These are phyloP conservation scores for Amniculicola lignicola DNA, from an alignment of 495 filamentous ascomycete species.

Conservation along the genomic window DNA sequence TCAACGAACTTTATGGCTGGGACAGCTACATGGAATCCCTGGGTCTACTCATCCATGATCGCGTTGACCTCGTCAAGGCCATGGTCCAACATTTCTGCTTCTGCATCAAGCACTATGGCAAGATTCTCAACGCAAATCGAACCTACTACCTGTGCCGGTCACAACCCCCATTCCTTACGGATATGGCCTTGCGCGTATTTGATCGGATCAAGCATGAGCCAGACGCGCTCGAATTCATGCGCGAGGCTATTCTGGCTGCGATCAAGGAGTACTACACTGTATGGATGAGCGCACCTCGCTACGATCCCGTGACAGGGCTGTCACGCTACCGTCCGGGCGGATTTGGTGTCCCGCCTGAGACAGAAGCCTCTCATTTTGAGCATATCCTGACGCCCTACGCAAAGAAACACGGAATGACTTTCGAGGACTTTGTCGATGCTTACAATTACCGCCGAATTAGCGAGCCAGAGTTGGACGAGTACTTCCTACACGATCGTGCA, in stretches of 20 bases:
- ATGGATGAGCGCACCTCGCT: conserved; percentile 77
- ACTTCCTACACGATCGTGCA: conserved; percentile 91
- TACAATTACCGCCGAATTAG: conserved; percentile 76
- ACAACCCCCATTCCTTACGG: conserved; percentile 94
- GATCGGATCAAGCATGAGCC: conserved; percentile 81
- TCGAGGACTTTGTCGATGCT: conserved; percentile 75
- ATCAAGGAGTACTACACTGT: conserved; percentile 96
- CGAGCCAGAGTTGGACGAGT: conserved; percentile 88
- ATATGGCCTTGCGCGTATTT: conserved; percentile 90
- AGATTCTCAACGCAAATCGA: conserved; percentile 94
- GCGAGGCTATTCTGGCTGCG: conserved; percentile 74
- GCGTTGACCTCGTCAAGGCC: conserved; percentile 77
- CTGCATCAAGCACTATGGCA: conserved; percentile 96
- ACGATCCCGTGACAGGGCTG: conserved; percentile 76
- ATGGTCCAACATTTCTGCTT: conserved; percentile 98
- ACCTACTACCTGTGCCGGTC: conserved; percentile 92
- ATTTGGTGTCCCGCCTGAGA: conserved; percentile 90
- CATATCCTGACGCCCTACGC: conserved; percentile 85
- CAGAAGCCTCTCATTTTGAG: conserved; percentile 80
- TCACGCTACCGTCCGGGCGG: conserved; percentile 88
- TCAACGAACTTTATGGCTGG: conserved; percentile 98
- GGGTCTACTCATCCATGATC: conserved; percentile 76
- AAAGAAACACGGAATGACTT: conserved; percentile 74
- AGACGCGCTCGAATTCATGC: conserved; percentile 72
- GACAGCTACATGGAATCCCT: conserved; percentile 96